phyloP scores from a whole-genome alignment of 345 rosid species.

The Euphorbia pulcherrima region DNA sequence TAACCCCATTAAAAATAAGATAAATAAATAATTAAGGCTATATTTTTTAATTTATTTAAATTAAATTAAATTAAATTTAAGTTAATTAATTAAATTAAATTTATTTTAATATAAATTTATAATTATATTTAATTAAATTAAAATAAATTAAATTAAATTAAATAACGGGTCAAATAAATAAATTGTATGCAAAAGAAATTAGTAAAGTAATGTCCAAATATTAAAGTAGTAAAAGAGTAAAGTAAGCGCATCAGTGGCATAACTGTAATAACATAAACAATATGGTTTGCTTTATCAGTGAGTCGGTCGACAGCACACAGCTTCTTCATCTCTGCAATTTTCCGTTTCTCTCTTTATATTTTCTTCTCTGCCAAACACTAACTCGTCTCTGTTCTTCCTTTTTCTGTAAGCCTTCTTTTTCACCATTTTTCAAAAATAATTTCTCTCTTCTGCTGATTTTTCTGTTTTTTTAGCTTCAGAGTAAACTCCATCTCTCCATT shows the following conservation, averaged over 20 bases:
- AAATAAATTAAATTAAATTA: no score
- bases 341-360: background rate
- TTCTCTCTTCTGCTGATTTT: background rate
- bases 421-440: background rate
- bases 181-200: no score
- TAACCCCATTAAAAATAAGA: no score
- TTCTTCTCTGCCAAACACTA: background rate
- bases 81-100: no score
- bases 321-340: background rate
- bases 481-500: background rate
- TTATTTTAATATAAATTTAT: no score
- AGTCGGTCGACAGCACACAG: background rate
- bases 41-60: no score
- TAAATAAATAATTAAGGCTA: no score
- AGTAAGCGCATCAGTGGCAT: background rate
- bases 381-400: background rate
- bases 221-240: no score
- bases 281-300: background rate
- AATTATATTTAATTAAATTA: no score
- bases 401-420: background rate
- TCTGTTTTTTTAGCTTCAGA: slow-evolving; percentile 2
- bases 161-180: no score
- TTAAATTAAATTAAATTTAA: no score
- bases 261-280: background rate
- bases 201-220: no score